phyloP scores from a whole-genome alignment of 768 basidiomycete genomes.

The Auriculariales sp. region DNA sequence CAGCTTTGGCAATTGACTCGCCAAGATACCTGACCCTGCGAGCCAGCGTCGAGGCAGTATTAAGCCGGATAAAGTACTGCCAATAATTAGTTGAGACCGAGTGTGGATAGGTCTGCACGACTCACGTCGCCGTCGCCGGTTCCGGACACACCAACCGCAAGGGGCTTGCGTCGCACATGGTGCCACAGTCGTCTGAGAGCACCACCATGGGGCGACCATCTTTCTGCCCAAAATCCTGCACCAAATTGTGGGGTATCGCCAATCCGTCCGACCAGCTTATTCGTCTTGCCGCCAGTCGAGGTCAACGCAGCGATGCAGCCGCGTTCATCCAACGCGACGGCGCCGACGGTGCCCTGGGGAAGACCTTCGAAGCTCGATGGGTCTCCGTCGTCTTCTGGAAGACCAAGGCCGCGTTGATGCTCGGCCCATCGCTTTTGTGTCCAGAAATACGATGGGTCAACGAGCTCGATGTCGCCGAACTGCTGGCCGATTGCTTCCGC shows the following conservation, averaged over 20 bases:
- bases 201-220: constrained; percentile 34
- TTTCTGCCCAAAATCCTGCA: constrained; percentile 72
- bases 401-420: constrained; percentile 55
- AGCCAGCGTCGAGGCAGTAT: constrained; percentile 51
- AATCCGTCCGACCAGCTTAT: constrained; percentile 71
- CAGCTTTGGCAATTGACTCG: constrained; percentile 43
- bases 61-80: constrained; percentile 66
- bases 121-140: constrained; percentile 77
- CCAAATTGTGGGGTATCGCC: constrained; percentile 75
- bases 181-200: constrained; percentile 25
- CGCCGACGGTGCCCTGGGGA: constrained; percentile 73
- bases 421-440: constrained; percentile 64
- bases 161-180: constrained; percentile 19
- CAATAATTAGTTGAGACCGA: background rate
- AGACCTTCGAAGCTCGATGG: constrained; percentile 22
- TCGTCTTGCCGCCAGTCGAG: constrained; percentile 71
- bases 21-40: constrained; percentile 45
- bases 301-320: constrained; percentile 64
- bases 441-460: constrained; percentile 67
- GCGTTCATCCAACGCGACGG: constrained; percentile 59
- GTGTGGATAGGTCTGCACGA: constrained; percentile 2
- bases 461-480: constrained; percentile 36
- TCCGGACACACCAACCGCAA: constrained; percentile 62
- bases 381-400: constrained; percentile 44
- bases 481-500: constrained; percentile 46